Evolutionary conservation across 2,329 filamentous ascomycete genomes (phyloP), one percentile per base, ranked within the genome.

Genomic region (Sordariomycetes sp.): DNA sequence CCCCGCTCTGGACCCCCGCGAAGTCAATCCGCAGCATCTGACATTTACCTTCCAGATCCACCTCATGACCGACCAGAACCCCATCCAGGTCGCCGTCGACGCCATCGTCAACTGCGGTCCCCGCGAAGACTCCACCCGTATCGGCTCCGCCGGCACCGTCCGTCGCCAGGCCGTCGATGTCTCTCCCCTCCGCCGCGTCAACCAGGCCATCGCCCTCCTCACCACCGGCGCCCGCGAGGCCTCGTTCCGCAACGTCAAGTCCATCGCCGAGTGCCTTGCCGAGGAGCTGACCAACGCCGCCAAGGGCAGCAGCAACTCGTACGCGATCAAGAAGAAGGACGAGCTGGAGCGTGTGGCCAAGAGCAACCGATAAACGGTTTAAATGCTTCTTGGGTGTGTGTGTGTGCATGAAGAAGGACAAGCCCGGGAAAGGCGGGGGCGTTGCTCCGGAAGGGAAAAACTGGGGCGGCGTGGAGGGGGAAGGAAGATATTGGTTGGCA

Each of bases 271-370:
- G 85, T 97, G 94, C 83, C 82, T 99, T 71, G 94, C 94, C 74
- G 95, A 99, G 81, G 94, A 99, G 86, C 85, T 99, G 76, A 97
- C 99, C 87, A 99, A 99, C 85, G 95, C 95, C 75, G 95, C 95
- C 77, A 99, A 99, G 90, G 94, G 94, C 73, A 95, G 88, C 86
- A 95, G 89, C 81, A 99, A 99, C 90, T 96, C 91, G 68, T 99
- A 97, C 77, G 94, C 95, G 72, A 99, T 99, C 87, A 99, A 99
- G 90, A 99, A 99, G 90, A 99, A 99, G 92, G 94, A 99, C 78
- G 95, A 99, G 88, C 80, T 99, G 81, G 94, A 99, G 88, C 94
- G 94, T 94, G 94, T 99, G 71, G 94, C 94, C 80, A 99, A 99
- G 90, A 90, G 85, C 85, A 99, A 99, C 87, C 89, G 94, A 87